phyloP scores from a whole-genome alignment of 441 rosid species.

The Sinapis alba region DNA sequence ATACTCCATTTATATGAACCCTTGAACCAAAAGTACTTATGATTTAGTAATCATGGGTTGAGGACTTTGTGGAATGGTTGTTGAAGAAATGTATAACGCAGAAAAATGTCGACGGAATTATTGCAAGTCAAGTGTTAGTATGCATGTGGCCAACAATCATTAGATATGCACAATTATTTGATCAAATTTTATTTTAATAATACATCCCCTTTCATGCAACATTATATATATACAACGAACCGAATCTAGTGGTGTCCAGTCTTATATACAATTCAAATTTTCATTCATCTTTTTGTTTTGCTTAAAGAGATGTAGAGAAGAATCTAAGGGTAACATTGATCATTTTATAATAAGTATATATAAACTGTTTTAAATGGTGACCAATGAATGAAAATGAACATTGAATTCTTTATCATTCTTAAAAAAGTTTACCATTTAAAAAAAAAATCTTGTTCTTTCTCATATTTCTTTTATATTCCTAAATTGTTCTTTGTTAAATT shows the following conservation, averaged over 20 bases:
- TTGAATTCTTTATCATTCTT: too few species aligned
- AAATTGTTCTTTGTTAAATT: too few species aligned
- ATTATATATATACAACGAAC: background rate
- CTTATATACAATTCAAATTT: background rate
- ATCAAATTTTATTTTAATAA: background rate
- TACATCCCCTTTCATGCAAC: background rate
- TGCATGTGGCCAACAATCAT: slow-evolving; percentile 2
- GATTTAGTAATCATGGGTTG: background rate
- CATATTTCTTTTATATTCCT: too few species aligned
- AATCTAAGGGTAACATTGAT: too few species aligned
- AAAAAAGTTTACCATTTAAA: too few species aligned
- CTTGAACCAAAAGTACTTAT: background rate
- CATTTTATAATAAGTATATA: too few species aligned
- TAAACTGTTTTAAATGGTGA: too few species aligned
- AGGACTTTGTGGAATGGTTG: background rate
- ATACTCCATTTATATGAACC: background rate
- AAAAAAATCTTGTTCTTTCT: too few species aligned
- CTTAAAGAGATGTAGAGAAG: background rate
- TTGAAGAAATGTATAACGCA: background rate
- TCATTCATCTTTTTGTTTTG: background rate
- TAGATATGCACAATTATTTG: background rate
- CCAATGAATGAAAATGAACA: too few species aligned
- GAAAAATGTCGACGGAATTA: background rate
- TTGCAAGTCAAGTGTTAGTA: background rate
- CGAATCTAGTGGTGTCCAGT: too few species aligned